Conservation (phyloP, 805 yeast genomes). For the Candida cerambycidarum region DNA sequence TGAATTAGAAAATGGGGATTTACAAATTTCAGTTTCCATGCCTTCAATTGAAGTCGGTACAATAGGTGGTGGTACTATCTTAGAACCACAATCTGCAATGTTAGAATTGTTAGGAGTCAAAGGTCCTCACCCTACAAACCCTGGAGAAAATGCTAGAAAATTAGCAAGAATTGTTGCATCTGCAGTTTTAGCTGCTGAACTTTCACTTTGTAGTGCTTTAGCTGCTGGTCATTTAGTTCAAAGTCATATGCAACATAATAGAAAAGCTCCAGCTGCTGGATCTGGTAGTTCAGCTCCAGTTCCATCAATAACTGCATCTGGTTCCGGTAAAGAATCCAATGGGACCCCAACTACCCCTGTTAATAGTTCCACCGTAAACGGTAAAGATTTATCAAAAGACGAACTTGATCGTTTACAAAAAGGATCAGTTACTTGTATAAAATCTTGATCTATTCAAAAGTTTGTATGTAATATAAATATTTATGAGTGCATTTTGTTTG, state of each 20-base stretch:
- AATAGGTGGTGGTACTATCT: conserved; percentile 97
- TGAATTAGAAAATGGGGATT: conserved; percentile 59
- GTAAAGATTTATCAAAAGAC: conserved; percentile 1
- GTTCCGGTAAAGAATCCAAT: conserved; percentile 10
- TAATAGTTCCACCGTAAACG: conserved; percentile 19
- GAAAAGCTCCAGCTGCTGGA: conserved; percentile 51
- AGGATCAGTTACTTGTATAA: conserved; percentile 73
- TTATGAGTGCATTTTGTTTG: too few species aligned
- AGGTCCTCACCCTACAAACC: conserved; percentile 91
- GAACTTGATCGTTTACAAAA: conserved; percentile 36
- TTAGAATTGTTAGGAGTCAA: conserved; percentile 89
- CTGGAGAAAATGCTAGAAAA: conserved; percentile 94
- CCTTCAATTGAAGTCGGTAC: conserved; percentile 99
- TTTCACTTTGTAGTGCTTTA: conserved; percentile 90
- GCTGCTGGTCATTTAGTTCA: conserved; percentile 99
- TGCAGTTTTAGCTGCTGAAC: conserved; percentile 93
- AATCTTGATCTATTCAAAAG: conserved; percentile 8
- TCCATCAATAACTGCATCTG: not conserved
- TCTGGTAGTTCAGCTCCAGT: conserved; percentile 27
- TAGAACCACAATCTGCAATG: conserved; percentile 97
- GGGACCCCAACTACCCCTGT: conserved; percentile 21
- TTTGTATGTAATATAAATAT: conserved; percentile 1
- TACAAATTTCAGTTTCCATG: conserved; percentile 96
- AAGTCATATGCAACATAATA: conserved; percentile 95
- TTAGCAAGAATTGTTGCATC: conserved; percentile 91